Percentiles rank a stretch among this genome's conserved stretches.
Conservation (phyloP, 2,329 filamentous ascomycete species). For the Fusarium sp. region DNA sequence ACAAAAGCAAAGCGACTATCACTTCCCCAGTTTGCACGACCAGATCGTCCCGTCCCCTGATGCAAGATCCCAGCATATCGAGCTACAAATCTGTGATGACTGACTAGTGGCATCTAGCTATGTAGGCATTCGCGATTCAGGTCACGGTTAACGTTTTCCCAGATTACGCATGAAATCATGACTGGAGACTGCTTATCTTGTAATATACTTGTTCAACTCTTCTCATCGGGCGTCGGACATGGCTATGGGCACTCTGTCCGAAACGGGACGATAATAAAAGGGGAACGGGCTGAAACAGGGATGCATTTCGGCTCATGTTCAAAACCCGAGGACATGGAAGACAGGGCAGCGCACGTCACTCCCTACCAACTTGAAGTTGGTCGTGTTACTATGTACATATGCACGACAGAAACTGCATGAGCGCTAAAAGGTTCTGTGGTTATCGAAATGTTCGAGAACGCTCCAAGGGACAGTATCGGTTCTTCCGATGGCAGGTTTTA, state of each 20-base stretch:
- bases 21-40: slow-evolving; percentile 22
- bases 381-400: background rate
- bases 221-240: background rate
- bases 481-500: slow-evolving; percentile 7
- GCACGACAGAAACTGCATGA: slow-evolving; percentile 29
- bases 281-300: slow-evolving; percentile 33
- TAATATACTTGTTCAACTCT: background rate
- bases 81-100: slow-evolving; percentile 19
- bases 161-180: slow-evolving; percentile 18
- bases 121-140: slow-evolving; percentile 5
- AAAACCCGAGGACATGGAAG: slow-evolving; percentile 17
- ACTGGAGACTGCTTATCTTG: slow-evolving; percentile 10
- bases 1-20: slow-evolving; percentile 12
- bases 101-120: slow-evolving; percentile 1
- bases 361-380: background rate
- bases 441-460: slow-evolving; percentile 33
- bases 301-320: slow-evolving; percentile 10
- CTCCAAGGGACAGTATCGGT: slow-evolving; percentile 19
- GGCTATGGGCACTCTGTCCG: background rate
- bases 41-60: slow-evolving; percentile 38
- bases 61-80: slow-evolving; percentile 34
- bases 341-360: slow-evolving; percentile 11
- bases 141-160: slow-evolving; percentile 24
- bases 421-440: slow-evolving; percentile 27
- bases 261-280: slow-evolving; percentile 30